A percentile compares a stretch with the other conserved stretches of the same genome.
Conservation (phyloP, 2,329 filamentous ascomycete species). For the Emericellopsis atlantica region DNA sequence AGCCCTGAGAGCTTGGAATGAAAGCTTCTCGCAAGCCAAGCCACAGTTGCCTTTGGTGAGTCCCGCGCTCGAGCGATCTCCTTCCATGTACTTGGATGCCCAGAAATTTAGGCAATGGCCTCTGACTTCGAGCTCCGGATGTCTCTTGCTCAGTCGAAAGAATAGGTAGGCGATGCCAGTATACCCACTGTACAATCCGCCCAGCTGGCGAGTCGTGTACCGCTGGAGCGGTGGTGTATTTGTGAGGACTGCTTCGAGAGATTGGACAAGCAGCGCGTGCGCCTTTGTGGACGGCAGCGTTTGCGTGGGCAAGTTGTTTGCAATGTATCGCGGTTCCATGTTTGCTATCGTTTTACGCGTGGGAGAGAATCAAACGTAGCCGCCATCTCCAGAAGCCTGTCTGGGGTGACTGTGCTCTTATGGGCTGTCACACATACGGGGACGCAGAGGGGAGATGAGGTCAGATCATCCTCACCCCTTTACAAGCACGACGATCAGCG, state of each 20-base stretch:
- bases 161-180: conserved; percentile 45
- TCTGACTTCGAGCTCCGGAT: conserved; percentile 29
- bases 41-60: conserved; percentile 33
- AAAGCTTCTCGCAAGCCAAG: conserved; percentile 33
- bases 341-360: neutral
- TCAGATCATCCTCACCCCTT: neutral
- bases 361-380: too few relatives aligned
- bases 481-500: neutral
- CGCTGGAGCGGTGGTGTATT: conserved; percentile 20
- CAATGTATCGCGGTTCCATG: conserved; percentile 14
- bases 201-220: conserved; percentile 19
- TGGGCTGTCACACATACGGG: neutral
- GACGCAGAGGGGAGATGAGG: neutral
- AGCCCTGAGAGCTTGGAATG: conserved; percentile 30
- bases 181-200: conserved; percentile 40
- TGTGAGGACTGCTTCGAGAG: conserved; percentile 22
- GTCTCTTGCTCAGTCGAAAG: conserved; percentile 28
- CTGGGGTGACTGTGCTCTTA: neutral
- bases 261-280: conserved; percentile 14
- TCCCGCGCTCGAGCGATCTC: conserved; percentile 16
- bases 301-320: conserved; percentile 18
- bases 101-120: conserved; percentile 28
- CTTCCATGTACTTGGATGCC: conserved; percentile 33
- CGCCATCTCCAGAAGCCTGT: neutral
- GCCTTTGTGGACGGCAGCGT: conserved; percentile 12